A percentile compares a stretch with the other conserved stretches of the same genome.
Conservation (phyloP, 2,329 filamentous ascomycete genomes). For the Verticillium dahliae region DNA sequence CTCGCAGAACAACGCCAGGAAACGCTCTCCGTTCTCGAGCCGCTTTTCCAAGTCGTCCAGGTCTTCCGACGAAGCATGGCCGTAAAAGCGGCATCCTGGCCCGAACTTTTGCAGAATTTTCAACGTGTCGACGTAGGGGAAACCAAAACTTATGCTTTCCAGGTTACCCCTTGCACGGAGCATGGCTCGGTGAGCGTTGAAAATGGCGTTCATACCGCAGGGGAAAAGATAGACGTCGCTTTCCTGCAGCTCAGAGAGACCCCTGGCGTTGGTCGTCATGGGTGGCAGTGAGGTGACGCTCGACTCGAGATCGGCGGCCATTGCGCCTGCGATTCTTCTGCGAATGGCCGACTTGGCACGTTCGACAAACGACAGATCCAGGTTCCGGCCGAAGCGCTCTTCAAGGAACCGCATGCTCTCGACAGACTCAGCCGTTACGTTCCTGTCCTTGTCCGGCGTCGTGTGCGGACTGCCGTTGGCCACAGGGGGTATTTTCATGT, state of each 20-base stretch:
- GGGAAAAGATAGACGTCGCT: conserved; percentile 86
- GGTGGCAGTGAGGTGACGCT: conserved; percentile 42
- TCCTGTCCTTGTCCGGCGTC: conserved; percentile 12
- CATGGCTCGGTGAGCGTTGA: conserved; percentile 73
- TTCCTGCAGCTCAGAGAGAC: conserved; percentile 63
- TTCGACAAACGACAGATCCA: conserved; percentile 70
- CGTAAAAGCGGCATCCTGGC: conserved; percentile 82
- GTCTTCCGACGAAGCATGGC: conserved; percentile 68
- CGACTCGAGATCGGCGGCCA: conserved; percentile 67
- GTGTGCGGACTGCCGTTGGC: conserved; percentile 12
- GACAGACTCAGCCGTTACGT: conserved; percentile 31
- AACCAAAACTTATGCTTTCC: conserved; percentile 89
- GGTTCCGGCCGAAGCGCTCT: conserved; percentile 87
- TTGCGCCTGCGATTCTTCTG: conserved; percentile 79
- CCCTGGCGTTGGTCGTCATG: conserved; percentile 41
- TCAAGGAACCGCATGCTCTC: conserved; percentile 83
- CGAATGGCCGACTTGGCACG: conserved; percentile 82
- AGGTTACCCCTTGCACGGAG: conserved; percentile 55
- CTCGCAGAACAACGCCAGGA: conserved; percentile 84
- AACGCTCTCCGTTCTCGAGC: conserved; percentile 65
- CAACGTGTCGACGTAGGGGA: conserved; percentile 93
- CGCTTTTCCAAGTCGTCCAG: conserved; percentile 75
- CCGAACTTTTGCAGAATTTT: conserved; percentile 96
- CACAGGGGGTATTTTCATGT: conserved; percentile 19
- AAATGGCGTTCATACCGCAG: conserved; percentile 92